A percentile compares a stretch with the other conserved stretches of the same genome.
Evolutionary conservation across 2,329 filamentous ascomycete genomes (phyloP).

Genomic region (Zelopaecilomyces penicillatus): DNA sequence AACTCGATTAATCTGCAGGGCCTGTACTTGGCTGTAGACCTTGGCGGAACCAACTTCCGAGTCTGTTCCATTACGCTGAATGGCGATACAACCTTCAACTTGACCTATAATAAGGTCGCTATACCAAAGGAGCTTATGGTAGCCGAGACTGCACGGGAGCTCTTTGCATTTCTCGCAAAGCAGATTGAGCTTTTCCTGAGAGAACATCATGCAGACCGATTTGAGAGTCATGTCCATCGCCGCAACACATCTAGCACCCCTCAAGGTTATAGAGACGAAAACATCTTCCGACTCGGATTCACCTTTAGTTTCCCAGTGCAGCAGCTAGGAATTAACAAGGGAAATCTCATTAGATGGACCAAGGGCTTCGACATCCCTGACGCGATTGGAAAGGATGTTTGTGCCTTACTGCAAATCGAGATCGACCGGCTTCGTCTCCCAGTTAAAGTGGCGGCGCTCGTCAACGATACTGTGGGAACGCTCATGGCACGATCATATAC

Average conservation of each 20-base stretch:
- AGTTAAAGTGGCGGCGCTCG: constrained; percentile 87
- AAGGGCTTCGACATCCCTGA: constrained; percentile 98
- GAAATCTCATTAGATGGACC: constrained; percentile 90
- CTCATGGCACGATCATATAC: constrained; percentile 97
- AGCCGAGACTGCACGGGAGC: constrained; percentile 73
- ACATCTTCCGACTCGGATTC: constrained; percentile 92
- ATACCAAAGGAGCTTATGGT: constrained; percentile 89
- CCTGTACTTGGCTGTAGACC: constrained; percentile 88
- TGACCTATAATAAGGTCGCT: constrained; percentile 85
- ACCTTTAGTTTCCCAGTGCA: constrained; percentile 97
- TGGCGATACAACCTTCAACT: constrained; percentile 88
- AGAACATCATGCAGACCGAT: constrained; percentile 81
- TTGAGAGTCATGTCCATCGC: constrained; percentile 59
- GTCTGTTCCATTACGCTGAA: constrained; percentile 93
- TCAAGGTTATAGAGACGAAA: constrained; percentile 56
- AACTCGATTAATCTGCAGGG: constrained; percentile 48
- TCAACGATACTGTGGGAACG: constrained; percentile 96
- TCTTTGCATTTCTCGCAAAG: constrained; percentile 87
- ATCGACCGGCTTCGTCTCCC: constrained; percentile 81
- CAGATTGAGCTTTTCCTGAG: constrained; percentile 86
- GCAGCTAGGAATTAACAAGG: constrained; percentile 91
- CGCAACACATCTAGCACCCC: constrained; percentile 52
- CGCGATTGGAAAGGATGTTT: constrained; percentile 89
- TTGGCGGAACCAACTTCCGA: constrained; percentile 97
- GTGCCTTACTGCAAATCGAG: constrained; percentile 77